Percentiles rank a stretch among this genome's conserved stretches.
Conservation (phyloP, 495 filamentous ascomycete genomes). For the Neurospora africana region DNA sequence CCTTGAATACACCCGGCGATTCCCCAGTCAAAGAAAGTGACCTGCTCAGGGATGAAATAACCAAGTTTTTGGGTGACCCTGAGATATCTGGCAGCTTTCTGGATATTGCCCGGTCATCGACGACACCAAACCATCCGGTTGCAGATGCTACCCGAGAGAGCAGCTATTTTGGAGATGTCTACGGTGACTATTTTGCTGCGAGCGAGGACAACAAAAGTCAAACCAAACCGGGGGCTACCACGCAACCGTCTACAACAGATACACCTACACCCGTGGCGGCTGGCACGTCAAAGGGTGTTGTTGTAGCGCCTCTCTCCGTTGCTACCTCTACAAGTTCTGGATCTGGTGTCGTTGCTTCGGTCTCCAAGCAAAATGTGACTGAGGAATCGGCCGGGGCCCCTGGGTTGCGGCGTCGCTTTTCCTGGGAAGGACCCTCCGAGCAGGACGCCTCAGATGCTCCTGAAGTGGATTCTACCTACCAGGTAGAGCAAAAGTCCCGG, state of each 20-base stretch:
- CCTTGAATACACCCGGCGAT: conserved; percentile 44
- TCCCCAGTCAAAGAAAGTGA: conserved; percentile 64
- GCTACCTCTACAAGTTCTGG: not conserved
- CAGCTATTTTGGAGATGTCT: conserved; percentile 35
- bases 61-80: conserved; percentile 55
- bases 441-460: not conserved
- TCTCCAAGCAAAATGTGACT: not conserved
- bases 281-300: not conserved
- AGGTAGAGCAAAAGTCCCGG: conserved; percentile 6
- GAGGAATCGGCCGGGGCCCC: not conserved
- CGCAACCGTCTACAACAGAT: not conserved
- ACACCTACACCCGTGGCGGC: not conserved
- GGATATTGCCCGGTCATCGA: conserved; percentile 2
- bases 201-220: conserved; percentile 14
- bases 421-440: conserved; percentile 40
- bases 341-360: not conserved
- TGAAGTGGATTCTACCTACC: not conserved
- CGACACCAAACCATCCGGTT: conserved; percentile 14
- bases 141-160: conserved; percentile 28
- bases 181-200: conserved; percentile 33
- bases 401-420: conserved; percentile 33
- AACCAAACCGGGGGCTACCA: not conserved
- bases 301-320: not conserved
- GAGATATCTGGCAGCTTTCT: conserved; percentile 5
- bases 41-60: conserved; percentile 68